Percentiles rank a stretch among this genome's conserved stretches.
Conservation (phyloP, 106 monocot genomes). For the Dioscorea zingiberensis region DNA sequence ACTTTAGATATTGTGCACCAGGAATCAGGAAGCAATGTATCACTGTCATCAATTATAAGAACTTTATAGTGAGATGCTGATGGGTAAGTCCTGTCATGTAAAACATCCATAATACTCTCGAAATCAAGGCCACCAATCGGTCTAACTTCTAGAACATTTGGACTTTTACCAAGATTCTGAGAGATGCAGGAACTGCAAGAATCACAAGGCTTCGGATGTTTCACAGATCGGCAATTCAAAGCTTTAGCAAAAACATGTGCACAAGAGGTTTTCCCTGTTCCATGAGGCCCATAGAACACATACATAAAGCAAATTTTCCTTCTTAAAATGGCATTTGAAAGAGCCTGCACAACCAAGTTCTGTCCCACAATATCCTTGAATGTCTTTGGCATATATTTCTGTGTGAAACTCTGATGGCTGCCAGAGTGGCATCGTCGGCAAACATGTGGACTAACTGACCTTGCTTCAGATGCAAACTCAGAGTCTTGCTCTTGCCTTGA, state of each 20-base stretch:
- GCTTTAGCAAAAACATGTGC: constrained; percentile 65
- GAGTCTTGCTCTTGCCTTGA: constrained; percentile 21
- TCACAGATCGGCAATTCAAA: constrained; percentile 50
- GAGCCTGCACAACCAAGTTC: constrained; percentile 59
- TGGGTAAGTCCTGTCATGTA: constrained; percentile 14
- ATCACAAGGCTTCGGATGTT: constrained; percentile 58
- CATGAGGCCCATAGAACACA: constrained; percentile 66
- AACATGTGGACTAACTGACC: constrained; percentile 9
- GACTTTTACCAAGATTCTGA: constrained; percentile 37
- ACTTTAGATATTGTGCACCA: constrained; percentile 46
- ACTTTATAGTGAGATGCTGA: constrained; percentile 29
- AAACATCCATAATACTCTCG: constrained; percentile 21
- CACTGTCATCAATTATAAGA: constrained; percentile 67
- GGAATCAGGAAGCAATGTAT: constrained; percentile 33
- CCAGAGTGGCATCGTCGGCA: constrained; percentile 5
- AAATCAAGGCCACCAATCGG: constrained; percentile 33
- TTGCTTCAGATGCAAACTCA: constrained; percentile 21
- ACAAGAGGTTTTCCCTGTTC: constrained; percentile 75
- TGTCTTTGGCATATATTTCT: constrained; percentile 62
- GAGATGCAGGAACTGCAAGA: constrained; percentile 48
- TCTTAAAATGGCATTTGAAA: constrained; percentile 50
- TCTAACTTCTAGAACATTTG: constrained; percentile 37
- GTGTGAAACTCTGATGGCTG: constrained; percentile 34
- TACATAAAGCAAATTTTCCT: constrained; percentile 51
- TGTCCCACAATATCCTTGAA: constrained; percentile 72